Evolutionary conservation across 1,284 basidiomycete species (phyloP), one percentile per base, ranked within the genome.

Genomic region (Prillingera fragicola): DNA sequence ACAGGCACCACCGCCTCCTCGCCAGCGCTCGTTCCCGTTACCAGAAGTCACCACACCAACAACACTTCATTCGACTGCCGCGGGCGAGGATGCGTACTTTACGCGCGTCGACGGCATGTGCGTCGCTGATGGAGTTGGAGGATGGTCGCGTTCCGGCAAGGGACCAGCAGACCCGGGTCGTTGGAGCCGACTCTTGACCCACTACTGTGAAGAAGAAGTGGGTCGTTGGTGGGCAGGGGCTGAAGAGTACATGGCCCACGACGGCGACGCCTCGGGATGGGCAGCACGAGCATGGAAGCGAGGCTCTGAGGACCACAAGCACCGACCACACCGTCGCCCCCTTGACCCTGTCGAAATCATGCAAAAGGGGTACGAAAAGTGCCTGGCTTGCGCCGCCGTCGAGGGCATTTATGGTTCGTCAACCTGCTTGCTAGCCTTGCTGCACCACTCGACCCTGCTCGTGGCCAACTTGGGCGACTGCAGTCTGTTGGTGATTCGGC

Each of bases 381-480:
- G 74, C 51, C 59, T 72, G 45, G 60, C 65, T 15, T 75, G 65
- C 58, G 71, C 72, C 18, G 63, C 63, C 6, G 47, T 61, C 6
- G 71, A 75, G 67, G 77, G 78, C 14, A 72, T 78, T 25, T 68
- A 72, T 49, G 78, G 78, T 12, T 75, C 75, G 4, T 76, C 77
- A 21, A 80, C 75, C 8, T 78, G 77, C 21, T 64, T 79, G 0
- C 59, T 80, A 4, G 79, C 78, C 0, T 58, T 80, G 22, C 67
- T 81, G 14, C 68, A 79, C 33, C 80, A 84, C 44, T 84, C 87
- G 9, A 82, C 90, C 38, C 77, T 96, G 33, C 80, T 83, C 41
- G 83, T 97, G 25, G 92, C 91, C 1, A 91, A 96, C 60, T 70
- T 97, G 8, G 92, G 92, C 17, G 92, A 97, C 67, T 94, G 88